Conservation (phyloP, 257 asterid genomes). For the Penstemon davidsonii region DNA sequence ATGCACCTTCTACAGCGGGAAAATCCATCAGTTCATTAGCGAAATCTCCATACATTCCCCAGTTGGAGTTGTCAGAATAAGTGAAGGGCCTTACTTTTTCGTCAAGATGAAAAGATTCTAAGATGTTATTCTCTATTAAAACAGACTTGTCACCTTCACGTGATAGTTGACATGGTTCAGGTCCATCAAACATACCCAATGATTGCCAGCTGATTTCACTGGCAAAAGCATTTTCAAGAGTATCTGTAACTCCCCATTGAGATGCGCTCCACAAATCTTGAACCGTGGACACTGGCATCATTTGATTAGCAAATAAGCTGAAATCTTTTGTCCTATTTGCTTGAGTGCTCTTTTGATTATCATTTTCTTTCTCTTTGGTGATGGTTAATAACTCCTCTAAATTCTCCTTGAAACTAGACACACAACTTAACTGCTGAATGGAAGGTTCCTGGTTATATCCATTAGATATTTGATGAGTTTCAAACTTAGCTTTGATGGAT, state of each 20-base stretch:
- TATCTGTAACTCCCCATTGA: slow-evolving; percentile 19
- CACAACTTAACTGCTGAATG: slow-evolving; percentile 32
- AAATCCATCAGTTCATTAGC: slow-evolving; percentile 36
- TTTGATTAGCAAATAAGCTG: slow-evolving; percentile 33
- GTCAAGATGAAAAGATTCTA: slow-evolving; percentile 32
- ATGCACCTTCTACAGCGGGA: slow-evolving; percentile 32
- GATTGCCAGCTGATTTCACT: slow-evolving; percentile 34
- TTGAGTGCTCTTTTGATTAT: slow-evolving; percentile 34
- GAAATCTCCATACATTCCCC: slow-evolving; percentile 28
- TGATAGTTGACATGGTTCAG: slow-evolving; percentile 38
- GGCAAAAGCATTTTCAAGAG: slow-evolving; percentile 34
- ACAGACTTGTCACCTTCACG: slow-evolving; percentile 37
- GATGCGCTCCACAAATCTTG: slow-evolving; percentile 45
- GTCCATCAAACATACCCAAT: slow-evolving; percentile 32
- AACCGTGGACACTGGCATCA: slow-evolving; percentile 37
- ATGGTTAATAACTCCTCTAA: slow-evolving; percentile 37
- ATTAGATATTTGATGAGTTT: slow-evolving; percentile 34
- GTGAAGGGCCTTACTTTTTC: slow-evolving; percentile 41
- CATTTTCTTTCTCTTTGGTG: slow-evolving; percentile 26
- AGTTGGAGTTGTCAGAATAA: slow-evolving; percentile 28
- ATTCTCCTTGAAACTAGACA: slow-evolving; percentile 35
- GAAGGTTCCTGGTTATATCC: slow-evolving; percentile 25
- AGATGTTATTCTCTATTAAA: slow-evolving; percentile 28
- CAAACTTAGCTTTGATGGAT: slow-evolving; percentile 38
- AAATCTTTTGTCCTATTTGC: slow-evolving; percentile 29